Percentiles rank a stretch among this genome's conserved stretches.
Conservation (phyloP, 2,329 filamentous ascomycete genomes). For the Dactylellina haptotyla region DNA sequence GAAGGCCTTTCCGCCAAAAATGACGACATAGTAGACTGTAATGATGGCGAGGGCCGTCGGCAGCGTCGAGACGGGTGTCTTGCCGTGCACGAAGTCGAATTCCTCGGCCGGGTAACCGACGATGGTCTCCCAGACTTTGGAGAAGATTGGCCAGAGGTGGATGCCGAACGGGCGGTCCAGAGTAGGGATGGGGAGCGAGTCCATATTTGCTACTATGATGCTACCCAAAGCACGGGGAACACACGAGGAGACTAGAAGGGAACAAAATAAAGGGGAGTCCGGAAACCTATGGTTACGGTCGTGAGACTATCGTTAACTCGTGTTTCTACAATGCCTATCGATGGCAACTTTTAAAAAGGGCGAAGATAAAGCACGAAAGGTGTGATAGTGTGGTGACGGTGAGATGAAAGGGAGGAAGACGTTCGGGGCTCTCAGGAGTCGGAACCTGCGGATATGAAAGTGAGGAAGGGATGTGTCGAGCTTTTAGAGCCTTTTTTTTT, state of each 20-base stretch:
- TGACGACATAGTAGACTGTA: constrained; percentile 72
- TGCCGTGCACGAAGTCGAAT: constrained; percentile 82
- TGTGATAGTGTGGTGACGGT: not conserved
- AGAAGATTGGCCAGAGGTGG: constrained; percentile 92
- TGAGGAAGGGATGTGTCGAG: constrained; percentile 16
- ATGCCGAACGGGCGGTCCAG: constrained; percentile 93
- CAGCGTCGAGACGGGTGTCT: constrained; percentile 89
- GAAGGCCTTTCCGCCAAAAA: constrained; percentile 89
- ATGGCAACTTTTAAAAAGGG: constrained; percentile 1
- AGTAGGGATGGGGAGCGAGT: constrained; percentile 72
- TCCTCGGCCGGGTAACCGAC: constrained; percentile 85
- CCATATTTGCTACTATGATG: constrained; percentile 12
- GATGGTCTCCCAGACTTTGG: constrained; percentile 79
- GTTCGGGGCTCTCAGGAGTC: constrained; percentile 46
- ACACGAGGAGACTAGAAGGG: constrained; percentile 5
- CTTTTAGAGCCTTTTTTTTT: constrained; percentile 14
- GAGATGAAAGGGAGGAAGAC: constrained; percentile 21
- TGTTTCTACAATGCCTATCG: constrained; percentile 4
- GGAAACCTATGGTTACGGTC: constrained; percentile 37
- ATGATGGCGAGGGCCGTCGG: constrained; percentile 83
- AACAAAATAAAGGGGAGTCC: not conserved
- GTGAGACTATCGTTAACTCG: constrained; percentile 40
- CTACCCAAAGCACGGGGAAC: not conserved
- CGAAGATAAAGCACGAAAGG: constrained; percentile 10
- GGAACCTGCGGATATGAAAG: constrained; percentile 44